A percentile compares a stretch with the other conserved stretches of the same genome.
Evolutionary conservation across 2,329 filamentous ascomycete species (phyloP).

Genomic region (Nothophaeocryptopus gaeumannii): DNA sequence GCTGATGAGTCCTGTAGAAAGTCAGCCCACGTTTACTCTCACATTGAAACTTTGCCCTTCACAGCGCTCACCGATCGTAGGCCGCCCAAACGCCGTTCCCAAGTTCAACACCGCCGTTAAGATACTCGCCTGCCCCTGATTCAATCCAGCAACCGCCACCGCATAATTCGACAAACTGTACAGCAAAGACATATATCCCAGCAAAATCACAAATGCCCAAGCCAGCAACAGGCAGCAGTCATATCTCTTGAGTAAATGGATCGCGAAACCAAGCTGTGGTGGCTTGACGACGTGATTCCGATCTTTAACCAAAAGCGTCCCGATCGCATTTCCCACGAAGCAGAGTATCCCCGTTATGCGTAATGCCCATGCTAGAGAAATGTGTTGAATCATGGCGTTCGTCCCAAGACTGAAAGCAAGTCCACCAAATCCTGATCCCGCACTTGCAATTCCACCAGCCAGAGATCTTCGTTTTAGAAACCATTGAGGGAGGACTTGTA

Average conservation of each 20-base stretch:
- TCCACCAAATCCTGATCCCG: slow-evolving; percentile 44
- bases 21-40: too few relatives aligned
- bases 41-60: too few relatives aligned
- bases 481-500: slow-evolving; percentile 43
- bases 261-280: slow-evolving; percentile 36
- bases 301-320: slow-evolving; percentile 34
- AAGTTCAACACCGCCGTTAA: slow-evolving; percentile 48
- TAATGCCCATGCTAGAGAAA: slow-evolving; percentile 44
- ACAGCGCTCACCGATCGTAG: slow-evolving; percentile 40
- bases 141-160: slow-evolving; percentile 40
- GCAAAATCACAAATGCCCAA: slow-evolving; percentile 47
- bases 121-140: slow-evolving; percentile 38
- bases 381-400: slow-evolving; percentile 37
- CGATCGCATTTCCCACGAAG: slow-evolving; percentile 31
- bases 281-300: slow-evolving; percentile 36
- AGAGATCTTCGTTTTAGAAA: slow-evolving; percentile 40
- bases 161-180: slow-evolving; percentile 50
- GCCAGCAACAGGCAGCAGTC: slow-evolving; percentile 39
- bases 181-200: slow-evolving; percentile 50
- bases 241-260: slow-evolving; percentile 36
- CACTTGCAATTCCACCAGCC: slow-evolving; percentile 41
- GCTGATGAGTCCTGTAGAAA: slow-evolving; percentile 36
- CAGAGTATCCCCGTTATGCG: slow-evolving; percentile 37
- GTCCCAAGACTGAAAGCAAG: slow-evolving; percentile 37
- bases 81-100: slow-evolving; percentile 48